Base-by-base conservation (phyloP, 352 stramenopile genomes). In the Phytophthora chlamydospora region DNA sequence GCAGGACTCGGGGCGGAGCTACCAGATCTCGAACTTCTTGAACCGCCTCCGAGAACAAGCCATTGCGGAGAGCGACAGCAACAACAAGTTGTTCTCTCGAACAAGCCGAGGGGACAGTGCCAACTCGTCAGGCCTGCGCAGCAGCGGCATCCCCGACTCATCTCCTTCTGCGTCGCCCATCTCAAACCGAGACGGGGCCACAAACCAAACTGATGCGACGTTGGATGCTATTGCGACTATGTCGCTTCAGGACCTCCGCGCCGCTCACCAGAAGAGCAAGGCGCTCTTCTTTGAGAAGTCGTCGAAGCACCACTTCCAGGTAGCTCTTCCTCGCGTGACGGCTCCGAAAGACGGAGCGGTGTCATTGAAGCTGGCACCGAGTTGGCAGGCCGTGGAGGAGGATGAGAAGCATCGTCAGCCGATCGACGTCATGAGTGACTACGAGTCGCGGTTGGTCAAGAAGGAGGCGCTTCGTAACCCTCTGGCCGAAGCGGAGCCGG, bases 361-460 rank as follows among this genome's bases (percentile, higher is more conserved):
- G 17, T 54, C 68, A 16, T 51, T 90, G 41, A 85, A 86, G 44
- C 51, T 92, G 4, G 70, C 76, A 2, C 81, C 84, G 27, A 89
- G 84, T 57, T 76, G 74, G 51, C 77, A 74, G 38, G 80, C 81
- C 16, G 58, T 73, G 4, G 79, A 91, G 53, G 80, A 96, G 52
- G 83, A 95, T 50, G 82, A 91, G 46, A 95, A 93, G 60, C 85
- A 95, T 50, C 78, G 78, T 11, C 80, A 94, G 35, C 85, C 88
- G 4, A 94, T 96, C 41, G 88, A 94, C 24, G 81, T 89, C 4
- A 96, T 96, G 88, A 93, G 85, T 51, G 86, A 96, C 53, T 96
- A 96, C 58, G 86, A 95, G 27, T 93, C 88, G 0, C 76, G 85
- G n/a, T 40, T 93, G 24, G 78, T 96, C 42, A 94, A 91, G 63